Evolutionary conservation across 2,329 filamentous ascomycete species (phyloP).

Genomic region (Teratosphaeria gauchensis): DNA sequence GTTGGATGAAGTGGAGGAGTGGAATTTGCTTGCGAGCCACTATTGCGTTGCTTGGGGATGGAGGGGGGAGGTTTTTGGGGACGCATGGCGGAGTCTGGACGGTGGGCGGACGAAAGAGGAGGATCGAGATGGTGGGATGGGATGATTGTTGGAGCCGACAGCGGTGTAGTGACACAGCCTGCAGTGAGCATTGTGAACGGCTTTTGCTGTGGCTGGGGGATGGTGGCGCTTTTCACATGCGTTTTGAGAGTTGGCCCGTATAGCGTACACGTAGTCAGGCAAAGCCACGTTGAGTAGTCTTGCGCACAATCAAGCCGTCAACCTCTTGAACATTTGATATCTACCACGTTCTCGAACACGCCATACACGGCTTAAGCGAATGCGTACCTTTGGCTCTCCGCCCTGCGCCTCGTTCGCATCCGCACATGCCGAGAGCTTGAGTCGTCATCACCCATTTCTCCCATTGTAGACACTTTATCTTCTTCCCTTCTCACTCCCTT

Average conservation of each 20-base stretch:
- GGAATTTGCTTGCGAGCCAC: constrained; percentile 75
- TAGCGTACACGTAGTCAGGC: too few species aligned
- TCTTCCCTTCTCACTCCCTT: background rate
- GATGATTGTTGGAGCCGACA: background rate
- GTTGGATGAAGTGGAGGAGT: constrained; percentile 91
- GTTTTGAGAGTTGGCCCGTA: too few species aligned
- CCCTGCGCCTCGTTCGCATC: background rate
- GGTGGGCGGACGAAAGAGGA: constrained; percentile 9
- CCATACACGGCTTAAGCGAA: background rate
- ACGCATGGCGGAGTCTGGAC: constrained; percentile 15
- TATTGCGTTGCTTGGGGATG: constrained; percentile 89
- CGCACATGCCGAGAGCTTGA: background rate
- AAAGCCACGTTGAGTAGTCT: too few species aligned
- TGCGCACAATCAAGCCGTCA: background rate
- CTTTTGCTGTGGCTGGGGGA: too few species aligned
- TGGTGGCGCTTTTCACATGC: too few species aligned
- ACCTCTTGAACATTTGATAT: background rate
- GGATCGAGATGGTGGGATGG: background rate
- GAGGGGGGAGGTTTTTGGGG: constrained; percentile 35
- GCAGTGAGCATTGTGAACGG: too few species aligned
- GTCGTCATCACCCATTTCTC: too few species aligned
- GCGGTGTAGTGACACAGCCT: background rate
- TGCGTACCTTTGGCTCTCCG: background rate
- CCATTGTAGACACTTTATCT: too few species aligned
- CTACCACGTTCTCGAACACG: background rate